Evolutionary conservation across 2,329 filamentous ascomycete species (phyloP).

Genomic region (Neocucurbitaria cava): DNA sequence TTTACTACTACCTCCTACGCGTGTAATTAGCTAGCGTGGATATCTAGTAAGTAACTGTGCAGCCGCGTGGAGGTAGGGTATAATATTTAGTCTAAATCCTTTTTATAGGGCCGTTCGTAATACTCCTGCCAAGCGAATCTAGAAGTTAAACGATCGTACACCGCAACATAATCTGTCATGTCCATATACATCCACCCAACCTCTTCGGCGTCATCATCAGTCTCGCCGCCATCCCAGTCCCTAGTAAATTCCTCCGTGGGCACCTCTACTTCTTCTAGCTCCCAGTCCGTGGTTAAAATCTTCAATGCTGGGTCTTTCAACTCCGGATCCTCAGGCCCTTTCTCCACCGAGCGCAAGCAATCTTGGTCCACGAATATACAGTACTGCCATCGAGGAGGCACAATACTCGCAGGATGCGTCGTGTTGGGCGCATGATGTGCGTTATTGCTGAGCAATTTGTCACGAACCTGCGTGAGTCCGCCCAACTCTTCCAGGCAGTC

Average conservation of each 20-base stretch:
- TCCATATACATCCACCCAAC: constrained; percentile 26
- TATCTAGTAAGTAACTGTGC: too few relatives aligned
- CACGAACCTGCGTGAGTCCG: constrained; percentile 3
- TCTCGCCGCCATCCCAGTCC: constrained; percentile 21
- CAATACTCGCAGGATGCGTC: constrained; percentile 7
- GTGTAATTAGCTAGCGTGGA: too few relatives aligned
- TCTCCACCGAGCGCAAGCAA: constrained; percentile 13
- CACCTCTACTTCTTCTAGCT: background rate
- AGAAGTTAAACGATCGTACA: constrained; percentile 4
- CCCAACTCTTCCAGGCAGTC: constrained; percentile 9
- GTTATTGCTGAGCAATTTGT: constrained; percentile 13
- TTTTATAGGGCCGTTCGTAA: constrained; percentile 7
- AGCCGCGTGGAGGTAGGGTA: too few relatives aligned
- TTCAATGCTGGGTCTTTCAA: constrained; percentile 3
- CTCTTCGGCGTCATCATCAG: constrained; percentile 15
- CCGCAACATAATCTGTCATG: constrained; percentile 3
- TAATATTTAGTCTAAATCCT: too few relatives aligned
- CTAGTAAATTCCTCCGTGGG: constrained; percentile 9
- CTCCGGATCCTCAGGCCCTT: background rate
- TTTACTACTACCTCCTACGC: too few relatives aligned
- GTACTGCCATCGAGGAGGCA: constrained; percentile 18
- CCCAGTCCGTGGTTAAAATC: constrained; percentile 2
- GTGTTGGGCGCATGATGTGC: background rate
- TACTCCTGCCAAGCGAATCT: constrained; percentile 2
- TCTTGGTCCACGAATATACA: constrained; percentile 23